Evolutionary conservation across 2,329 filamentous ascomycete genomes (phyloP), one percentile per base, ranked within the genome.

Genomic region (Aciculosporium take): DNA sequence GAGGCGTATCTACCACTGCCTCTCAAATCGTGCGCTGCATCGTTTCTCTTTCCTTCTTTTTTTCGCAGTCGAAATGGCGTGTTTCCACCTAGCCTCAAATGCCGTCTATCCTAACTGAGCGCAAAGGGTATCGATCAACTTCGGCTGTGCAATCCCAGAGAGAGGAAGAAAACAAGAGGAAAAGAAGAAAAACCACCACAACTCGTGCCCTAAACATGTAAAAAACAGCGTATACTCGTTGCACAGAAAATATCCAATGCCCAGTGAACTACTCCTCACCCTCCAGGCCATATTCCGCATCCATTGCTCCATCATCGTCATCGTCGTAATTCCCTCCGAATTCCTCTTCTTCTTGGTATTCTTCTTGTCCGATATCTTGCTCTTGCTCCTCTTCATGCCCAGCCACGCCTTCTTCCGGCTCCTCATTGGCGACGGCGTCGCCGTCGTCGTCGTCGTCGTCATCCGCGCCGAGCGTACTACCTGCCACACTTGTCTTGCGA

Each of bases 401-500:
- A 1, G 56, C 61, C 2, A 61, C 59, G 3, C 58, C 61, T 38
- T 59, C 61, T 0, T 57, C 60, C 0, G 56, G 53, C 7, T 53
- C 56, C 7, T 62, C 61, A 1, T 53, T 58, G 0, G 52, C 57
- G 3, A 62, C 60, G 8, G 62, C 60, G 4, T 55, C 25, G 9
- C 20, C 37, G 5, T 23, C 31, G 7, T 51, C 56, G 4, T 60
- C 61, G 1, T 52, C 57, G 0, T 51, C 58, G 3, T 61, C 60
- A 7, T 62, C 59, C 0, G 48, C 60, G 6, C 59, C 59, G 10
- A 61, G 48, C 8, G 54, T 54, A 25, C 62, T 65, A 0, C 59
- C 60, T 1, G 57, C 60, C 27, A 58, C 45, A 32, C 61, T 63
- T 17, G 56, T 65, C 54, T 55, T 64, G 39, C 63, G 62, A 43